phyloP scores from a whole-genome alignment of 257 asterid genomes.

The Fraxinus anomala region DNA sequence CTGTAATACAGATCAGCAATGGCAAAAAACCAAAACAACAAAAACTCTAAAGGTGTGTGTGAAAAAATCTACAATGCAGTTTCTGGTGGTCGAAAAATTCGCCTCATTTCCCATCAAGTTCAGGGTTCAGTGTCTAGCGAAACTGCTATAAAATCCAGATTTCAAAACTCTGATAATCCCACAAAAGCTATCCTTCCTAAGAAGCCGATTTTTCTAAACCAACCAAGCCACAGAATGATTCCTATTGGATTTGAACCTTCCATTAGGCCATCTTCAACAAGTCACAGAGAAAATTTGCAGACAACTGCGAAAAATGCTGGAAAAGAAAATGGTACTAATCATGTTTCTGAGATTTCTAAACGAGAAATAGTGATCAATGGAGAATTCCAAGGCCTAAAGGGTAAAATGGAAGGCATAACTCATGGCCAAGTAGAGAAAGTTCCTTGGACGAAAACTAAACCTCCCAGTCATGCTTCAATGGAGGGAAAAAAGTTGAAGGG shows the following conservation, averaged over 20 bases:
- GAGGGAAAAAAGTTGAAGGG: neutral
- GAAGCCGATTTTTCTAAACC: neutral
- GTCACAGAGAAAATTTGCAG: neutral
- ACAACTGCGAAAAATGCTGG: neutral
- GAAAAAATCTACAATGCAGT: constrained; percentile 13
- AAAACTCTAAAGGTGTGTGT: constrained; percentile 2
- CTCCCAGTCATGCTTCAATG: neutral
- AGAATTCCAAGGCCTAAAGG: neutral
- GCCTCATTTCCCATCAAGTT: neutral
- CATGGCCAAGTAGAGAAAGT: neutral
- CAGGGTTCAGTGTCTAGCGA: neutral
- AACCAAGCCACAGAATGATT: neutral
- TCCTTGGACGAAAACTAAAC: neutral
- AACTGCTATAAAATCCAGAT: neutral
- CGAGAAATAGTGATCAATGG: neutral
- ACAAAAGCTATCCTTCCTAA: neutral
- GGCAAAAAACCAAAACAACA: constrained; percentile 29
- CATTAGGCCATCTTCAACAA: neutral
- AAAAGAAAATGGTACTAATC: neutral
- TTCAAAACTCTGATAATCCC: neutral
- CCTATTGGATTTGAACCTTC: neutral
- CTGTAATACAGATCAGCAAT: constrained; percentile 18
- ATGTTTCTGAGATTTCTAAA: neutral
- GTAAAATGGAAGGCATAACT: neutral
- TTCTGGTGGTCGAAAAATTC: neutral